These are phyloP conservation scores for Cyberlindnera maritima DNA, from an alignment of 805 yeast species.

Conservation along the genomic window DNA sequence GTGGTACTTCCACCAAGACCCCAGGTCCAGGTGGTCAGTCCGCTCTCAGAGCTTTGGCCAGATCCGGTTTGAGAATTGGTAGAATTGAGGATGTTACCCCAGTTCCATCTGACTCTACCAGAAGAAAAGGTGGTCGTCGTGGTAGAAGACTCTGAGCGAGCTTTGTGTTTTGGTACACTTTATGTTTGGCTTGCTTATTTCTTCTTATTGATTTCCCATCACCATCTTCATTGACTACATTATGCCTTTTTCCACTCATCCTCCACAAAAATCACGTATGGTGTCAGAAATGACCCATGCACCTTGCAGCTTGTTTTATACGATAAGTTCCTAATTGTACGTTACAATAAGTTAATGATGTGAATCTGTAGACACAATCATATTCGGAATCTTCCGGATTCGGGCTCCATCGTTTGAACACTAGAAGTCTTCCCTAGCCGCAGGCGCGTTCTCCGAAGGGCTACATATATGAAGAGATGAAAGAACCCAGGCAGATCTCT, in stretches of 20 bases:
- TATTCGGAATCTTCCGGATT: too few relatives aligned
- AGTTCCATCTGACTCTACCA: slow-evolving; percentile 99
- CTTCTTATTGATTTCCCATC: slow-evolving; percentile 3
- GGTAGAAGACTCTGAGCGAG: slow-evolving; percentile 93
- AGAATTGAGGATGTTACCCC: slow-evolving; percentile 99
- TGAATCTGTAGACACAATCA: background rate
- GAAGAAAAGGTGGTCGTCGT: slow-evolving; percentile 99
- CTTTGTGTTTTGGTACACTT: slow-evolving; percentile 3
- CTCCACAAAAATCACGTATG: slow-evolving; percentile 4
- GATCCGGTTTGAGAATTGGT: slow-evolving; percentile 99
- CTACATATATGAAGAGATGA: too few relatives aligned
- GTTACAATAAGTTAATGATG: slow-evolving; percentile 22
- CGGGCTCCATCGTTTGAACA: too few relatives aligned
- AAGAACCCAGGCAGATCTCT: too few relatives aligned
- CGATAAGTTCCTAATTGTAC: slow-evolving; percentile 31
- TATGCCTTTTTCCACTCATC: slow-evolving; percentile 3
- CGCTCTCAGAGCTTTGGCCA: slow-evolving; percentile 98
- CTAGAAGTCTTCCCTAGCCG: too few relatives aligned
- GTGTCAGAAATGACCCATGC: slow-evolving; percentile 7
- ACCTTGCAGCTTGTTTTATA: slow-evolving; percentile 25
- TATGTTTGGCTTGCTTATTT: slow-evolving; percentile 10
- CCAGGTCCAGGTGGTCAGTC: slow-evolving; percentile 99
- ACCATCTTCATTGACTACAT: background rate
- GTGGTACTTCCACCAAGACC: slow-evolving; percentile 99
- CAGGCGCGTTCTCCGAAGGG: too few relatives aligned